Base-by-base conservation (phyloP, 1,284 basidiomycete genomes). In the Phylloporus sp. region DNA sequence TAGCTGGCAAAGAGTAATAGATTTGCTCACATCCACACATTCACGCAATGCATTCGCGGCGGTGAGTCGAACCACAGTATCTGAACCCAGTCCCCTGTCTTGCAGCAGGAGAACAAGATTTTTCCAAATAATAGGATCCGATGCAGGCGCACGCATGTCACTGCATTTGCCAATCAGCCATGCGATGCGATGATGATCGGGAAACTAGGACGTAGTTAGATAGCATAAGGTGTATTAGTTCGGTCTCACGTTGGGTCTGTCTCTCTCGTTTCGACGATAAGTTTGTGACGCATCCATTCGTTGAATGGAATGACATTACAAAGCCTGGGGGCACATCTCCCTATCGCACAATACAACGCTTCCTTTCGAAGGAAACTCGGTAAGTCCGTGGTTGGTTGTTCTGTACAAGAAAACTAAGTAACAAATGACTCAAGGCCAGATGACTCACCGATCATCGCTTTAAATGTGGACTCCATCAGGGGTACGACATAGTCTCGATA, bases 131-230 rank as follows among this genome's bases (percentile, higher is more conserved):
- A 86, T 82, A 5, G 86, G 80, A 71, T 91, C 88, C 69, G 89
- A 89, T 4, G 91, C 85, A 25, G 85, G 82, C 41, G 84, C 82
- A 68, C 88, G 90, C 69, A 88, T 85, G 64, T 94, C 91, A 7
- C 86, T 83, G 32, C 93, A 95, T 84, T 92, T 93, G 19, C 95
- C 95, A 56, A 97, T 87, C 10, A 96, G 81, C 94, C 95, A 96
- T 0, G 94, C 95, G 69, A 97, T 92, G 55, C 95, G 88, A 27
- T 96, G 68, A 97, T 87, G 60, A 97, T 93, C 0, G 94, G 92
- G 74, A 92, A 94, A 66, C 94, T 96, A 70, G 35, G 60, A 29
- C 20, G 15, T 61, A 52, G 61, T 77, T 52, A 77, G 78, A 78
- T 47, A 32, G 47, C n/a, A 35, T 25, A 27, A 32, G 65, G 60